Conservation (phyloP, 2,329 filamentous ascomycete genomes). For the Xylariaceae sp. region DNA sequence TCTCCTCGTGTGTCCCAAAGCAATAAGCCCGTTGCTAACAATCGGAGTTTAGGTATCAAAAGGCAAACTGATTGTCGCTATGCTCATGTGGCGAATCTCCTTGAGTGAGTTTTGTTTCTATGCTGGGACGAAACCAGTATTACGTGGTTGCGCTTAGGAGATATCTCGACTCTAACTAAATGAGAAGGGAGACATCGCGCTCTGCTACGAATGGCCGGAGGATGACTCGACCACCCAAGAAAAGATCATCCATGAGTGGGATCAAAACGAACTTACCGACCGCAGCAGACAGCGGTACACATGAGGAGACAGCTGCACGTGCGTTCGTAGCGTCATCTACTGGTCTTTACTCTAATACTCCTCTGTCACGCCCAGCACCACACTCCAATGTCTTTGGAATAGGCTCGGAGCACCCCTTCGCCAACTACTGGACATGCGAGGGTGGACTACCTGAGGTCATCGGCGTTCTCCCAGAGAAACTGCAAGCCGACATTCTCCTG, state of each 20-base stretch:
- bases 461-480: conserved; percentile 70
- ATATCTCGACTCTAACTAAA: conserved; percentile 8
- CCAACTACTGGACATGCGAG: conserved; percentile 81
- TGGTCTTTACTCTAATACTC: conserved; percentile 68
- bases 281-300: conserved; percentile 53
- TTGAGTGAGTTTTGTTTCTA: conserved; percentile 56
- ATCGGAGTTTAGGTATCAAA: conserved; percentile 62
- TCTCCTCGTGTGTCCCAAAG: not conserved
- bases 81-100: conserved; percentile 71
- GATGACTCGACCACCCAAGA: conserved; percentile 82
- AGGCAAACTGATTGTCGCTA: conserved; percentile 74
- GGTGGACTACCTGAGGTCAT: conserved; percentile 74
- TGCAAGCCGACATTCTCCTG: conserved; percentile 70
- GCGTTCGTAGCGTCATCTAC: conserved; percentile 55
- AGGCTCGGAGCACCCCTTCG: conserved; percentile 74
- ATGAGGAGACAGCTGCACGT: conserved; percentile 46
- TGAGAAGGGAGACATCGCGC: conserved; percentile 54
- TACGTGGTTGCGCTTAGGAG: conserved; percentile 1
- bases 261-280: conserved; percentile 48
- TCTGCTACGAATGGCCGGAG: conserved; percentile 76
- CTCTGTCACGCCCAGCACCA: conserved; percentile 62
- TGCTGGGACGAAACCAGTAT: too few species aligned
- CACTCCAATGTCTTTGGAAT: conserved; percentile 80
- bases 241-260: conserved; percentile 41
- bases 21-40: conserved; percentile 11